These are phyloP conservation scores for Cyberlindnera euphorbiiphila DNA, from an alignment of 805 yeast species.

Conservation along the genomic window DNA sequence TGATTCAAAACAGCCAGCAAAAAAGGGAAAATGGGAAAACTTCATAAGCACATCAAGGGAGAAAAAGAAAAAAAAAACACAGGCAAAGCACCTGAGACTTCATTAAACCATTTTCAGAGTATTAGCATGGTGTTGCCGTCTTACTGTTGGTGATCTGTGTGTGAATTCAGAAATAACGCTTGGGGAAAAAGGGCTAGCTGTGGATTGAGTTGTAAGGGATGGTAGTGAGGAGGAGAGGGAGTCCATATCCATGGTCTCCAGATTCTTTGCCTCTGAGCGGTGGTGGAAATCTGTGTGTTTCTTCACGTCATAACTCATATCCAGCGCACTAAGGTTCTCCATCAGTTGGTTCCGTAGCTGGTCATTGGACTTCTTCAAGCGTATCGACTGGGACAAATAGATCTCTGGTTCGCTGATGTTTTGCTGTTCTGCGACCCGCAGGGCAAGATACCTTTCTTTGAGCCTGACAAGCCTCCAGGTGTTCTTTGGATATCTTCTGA, in stretches of 20 bases:
- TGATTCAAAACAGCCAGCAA: no score
- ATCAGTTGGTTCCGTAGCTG: conserved; percentile 13
- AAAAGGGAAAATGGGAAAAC: no score
- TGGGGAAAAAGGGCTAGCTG: conserved; percentile 11
- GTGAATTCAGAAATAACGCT: background rate
- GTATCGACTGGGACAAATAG: conserved; percentile 6
- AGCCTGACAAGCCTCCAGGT: conserved; percentile 25
- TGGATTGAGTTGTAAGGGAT: conserved; percentile 8
- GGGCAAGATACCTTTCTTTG: conserved; percentile 20
- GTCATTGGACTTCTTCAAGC: conserved; percentile 13
- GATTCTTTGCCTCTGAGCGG: background rate
- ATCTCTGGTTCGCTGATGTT: background rate
- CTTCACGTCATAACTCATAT: conserved; percentile 1
- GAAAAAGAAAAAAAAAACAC: background rate
- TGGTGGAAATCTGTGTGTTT: conserved; percentile 1
- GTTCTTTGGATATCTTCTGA: conserved; percentile 24
- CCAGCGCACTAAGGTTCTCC: conserved; percentile 8
- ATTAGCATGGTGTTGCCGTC: conserved; percentile 7
- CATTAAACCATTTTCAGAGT: no score
- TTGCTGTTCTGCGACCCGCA: conserved; percentile 13
- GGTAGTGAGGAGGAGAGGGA: conserved; percentile 8
- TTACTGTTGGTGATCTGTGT: conserved; percentile 1
- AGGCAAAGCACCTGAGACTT: no score
- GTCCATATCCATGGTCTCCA: conserved; percentile 4
- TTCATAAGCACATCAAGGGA: no score